A percentile compares a stretch with the other conserved stretches of the same genome.
Evolutionary conservation across 371 early-diverging fungal species (phyloP).

Genomic region (Mucor irregularis): DNA sequence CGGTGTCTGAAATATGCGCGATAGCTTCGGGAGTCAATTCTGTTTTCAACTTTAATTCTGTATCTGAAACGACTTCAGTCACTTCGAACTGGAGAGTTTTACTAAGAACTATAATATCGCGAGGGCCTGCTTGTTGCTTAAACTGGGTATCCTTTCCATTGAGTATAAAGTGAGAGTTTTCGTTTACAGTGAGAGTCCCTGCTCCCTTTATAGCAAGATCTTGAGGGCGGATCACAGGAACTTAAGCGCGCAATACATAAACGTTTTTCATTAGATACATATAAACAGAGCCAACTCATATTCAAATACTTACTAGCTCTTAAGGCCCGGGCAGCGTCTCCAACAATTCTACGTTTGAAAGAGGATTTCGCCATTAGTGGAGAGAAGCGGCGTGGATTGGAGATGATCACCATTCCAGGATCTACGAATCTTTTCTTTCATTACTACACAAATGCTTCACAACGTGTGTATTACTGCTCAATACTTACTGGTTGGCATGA

Average conservation of each 20-base stretch:
- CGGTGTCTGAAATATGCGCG: slow-evolving; percentile 31
- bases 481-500: slow-evolving; percentile 79
- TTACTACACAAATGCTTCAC: not conserved
- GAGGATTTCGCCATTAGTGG: slow-evolving; percentile 76
- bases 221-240: slow-evolving; percentile 83
- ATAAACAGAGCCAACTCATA: not conserved
- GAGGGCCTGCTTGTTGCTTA: slow-evolving; percentile 47
- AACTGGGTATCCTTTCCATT: slow-evolving; percentile 64
- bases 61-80: slow-evolving; percentile 67
- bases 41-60: slow-evolving; percentile 49
- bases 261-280: not conserved
- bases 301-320: slow-evolving; percentile 53
- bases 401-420: slow-evolving; percentile 74
- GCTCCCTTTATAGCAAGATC: slow-evolving; percentile 65
- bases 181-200: slow-evolving; percentile 52
- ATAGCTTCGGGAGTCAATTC: slow-evolving; percentile 50
- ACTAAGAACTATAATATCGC: slow-evolving; percentile 53
- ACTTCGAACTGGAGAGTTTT: slow-evolving; percentile 53
- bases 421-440: slow-evolving; percentile 59
- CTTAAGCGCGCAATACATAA: slow-evolving; percentile 24
- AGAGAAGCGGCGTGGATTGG: slow-evolving; percentile 66
- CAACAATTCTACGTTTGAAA: slow-evolving; percentile 73
- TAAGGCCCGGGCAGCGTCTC: slow-evolving; percentile 60
- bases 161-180: slow-evolving; percentile 32
- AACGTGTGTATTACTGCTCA: not conserved